phyloP scores from a whole-genome alignment of 495 filamentous ascomycete species.

The Xylaria venustula region DNA sequence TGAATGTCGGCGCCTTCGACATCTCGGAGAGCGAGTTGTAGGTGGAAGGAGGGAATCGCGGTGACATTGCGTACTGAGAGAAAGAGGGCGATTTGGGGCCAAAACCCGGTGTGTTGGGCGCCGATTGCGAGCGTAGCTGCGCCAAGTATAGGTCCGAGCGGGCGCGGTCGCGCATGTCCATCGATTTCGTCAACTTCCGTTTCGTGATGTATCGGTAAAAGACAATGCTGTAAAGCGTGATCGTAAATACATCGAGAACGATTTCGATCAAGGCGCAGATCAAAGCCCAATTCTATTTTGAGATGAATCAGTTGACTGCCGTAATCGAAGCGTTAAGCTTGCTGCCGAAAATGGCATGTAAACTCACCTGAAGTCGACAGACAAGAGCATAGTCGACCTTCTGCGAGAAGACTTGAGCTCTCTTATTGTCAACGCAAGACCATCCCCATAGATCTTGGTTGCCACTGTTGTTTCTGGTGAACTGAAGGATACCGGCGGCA shows the following conservation, averaged over 20 bases:
- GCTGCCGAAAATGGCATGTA: neutral
- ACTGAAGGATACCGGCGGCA: constrained; percentile 80
- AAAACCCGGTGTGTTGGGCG: constrained; percentile 91
- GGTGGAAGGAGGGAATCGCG: constrained; percentile 51
- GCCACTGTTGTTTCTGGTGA: constrained; percentile 65
- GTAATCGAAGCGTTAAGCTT: neutral
- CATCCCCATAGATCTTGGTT: constrained; percentile 95
- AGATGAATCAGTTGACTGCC: constrained; percentile 12
- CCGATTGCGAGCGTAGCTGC: constrained; percentile 86
- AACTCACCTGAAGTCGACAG: constrained; percentile 84
- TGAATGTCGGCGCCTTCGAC: constrained; percentile 47
- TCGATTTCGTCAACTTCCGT: constrained; percentile 87
- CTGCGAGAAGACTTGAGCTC: constrained; percentile 68
- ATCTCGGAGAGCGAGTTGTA: constrained; percentile 50
- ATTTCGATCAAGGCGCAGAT: constrained; percentile 98
- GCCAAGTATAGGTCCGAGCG: constrained; percentile 94
- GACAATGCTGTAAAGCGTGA: constrained; percentile 86
- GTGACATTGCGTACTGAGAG: constrained; percentile 51
- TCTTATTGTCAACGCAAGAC: constrained; percentile 86
- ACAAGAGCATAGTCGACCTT: constrained; percentile 88
- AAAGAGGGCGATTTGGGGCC: constrained; percentile 60
- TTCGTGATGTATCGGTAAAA: constrained; percentile 98
- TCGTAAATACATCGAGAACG: constrained; percentile 86
- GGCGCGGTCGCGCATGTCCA: constrained; percentile 92
- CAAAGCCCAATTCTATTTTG: constrained; percentile 80